Conservation (phyloP, 805 yeast species). For the Wickerhamiella cacticola region DNA sequence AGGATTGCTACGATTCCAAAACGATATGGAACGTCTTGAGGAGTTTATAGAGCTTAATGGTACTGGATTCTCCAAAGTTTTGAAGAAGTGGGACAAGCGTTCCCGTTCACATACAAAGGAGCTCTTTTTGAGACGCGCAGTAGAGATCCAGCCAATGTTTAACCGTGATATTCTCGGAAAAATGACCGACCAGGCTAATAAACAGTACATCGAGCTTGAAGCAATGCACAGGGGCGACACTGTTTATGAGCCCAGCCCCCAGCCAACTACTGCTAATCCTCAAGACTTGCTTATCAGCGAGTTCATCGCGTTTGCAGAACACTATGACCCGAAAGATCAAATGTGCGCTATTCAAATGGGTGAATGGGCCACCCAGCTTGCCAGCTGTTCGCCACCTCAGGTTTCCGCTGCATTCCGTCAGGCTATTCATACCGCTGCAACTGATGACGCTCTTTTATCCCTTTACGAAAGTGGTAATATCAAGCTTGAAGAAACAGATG, state of each 20-base stretch:
- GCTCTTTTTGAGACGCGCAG: constrained; percentile 79
- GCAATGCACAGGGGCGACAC: constrained; percentile 47
- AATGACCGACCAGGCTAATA: constrained; percentile 53
- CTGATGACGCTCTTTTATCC: constrained; percentile 46
- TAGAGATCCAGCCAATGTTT: constrained; percentile 92
- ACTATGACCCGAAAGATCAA: constrained; percentile 27
- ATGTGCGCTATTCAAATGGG: constrained; percentile 32
- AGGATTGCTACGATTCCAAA: constrained; percentile 77
- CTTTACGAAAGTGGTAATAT: constrained; percentile 40
- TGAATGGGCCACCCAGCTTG: constrained; percentile 36
- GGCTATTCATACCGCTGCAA: constrained; percentile 51
- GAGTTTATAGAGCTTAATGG: constrained; percentile 92
- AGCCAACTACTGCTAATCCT: constrained; percentile 14
- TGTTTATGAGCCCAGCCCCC: constrained; percentile 22
- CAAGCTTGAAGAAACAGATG: constrained; percentile 55
- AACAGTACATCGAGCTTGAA: constrained; percentile 56
- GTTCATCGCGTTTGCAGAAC: constrained; percentile 35
- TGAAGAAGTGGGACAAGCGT: constrained; percentile 96
- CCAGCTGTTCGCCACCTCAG: constrained; percentile 3
- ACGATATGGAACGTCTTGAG: constrained; percentile 77
- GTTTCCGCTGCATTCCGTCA: constrained; percentile 45
- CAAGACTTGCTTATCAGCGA: constrained; percentile 58
- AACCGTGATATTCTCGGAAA: constrained; percentile 78
- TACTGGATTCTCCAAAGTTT: constrained; percentile 88
- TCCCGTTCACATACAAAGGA: constrained; percentile 92